Conservation (phyloP, 345 rosid genomes). For the Salix dunnii region DNA sequence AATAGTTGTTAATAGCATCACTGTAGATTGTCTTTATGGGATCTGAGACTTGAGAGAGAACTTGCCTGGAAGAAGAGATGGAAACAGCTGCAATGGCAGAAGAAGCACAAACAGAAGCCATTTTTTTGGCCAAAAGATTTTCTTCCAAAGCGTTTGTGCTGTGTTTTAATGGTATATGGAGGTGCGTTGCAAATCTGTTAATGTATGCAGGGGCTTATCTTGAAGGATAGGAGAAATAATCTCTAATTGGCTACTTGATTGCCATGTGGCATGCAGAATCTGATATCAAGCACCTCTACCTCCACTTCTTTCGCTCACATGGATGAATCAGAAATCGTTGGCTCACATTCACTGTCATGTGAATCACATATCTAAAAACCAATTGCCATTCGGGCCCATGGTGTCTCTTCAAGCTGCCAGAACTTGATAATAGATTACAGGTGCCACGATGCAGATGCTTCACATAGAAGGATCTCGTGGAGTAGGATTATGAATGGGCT, state of each 20-base stretch:
- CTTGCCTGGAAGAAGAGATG: slow-evolving; percentile 69
- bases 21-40: neutral
- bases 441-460: neutral
- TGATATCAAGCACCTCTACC: slow-evolving; percentile 8
- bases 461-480: neutral
- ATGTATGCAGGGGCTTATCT: slow-evolving; percentile 51
- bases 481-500: neutral
- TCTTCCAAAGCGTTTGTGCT: neutral
- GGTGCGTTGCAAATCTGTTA: slow-evolving; percentile 24
- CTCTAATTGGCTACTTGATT: slow-evolving; percentile 27
- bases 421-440: neutral
- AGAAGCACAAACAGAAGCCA: slow-evolving; percentile 93
- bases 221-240: slow-evolving; percentile 40
- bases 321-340: slow-evolving; percentile 34
- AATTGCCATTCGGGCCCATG: neutral
- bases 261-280: slow-evolving; percentile 58
- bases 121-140: slow-evolving; percentile 17
- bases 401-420: neutral
- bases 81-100: slow-evolving; percentile 69
- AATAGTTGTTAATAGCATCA: neutral
- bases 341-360: slow-evolving; percentile 19
- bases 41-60: slow-evolving; percentile 2
- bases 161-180: neutral
- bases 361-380: neutral
- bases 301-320: slow-evolving; percentile 16